phyloP scores from a whole-genome alignment of 106 monocot genomes.

The Platanthera zijinensis region DNA sequence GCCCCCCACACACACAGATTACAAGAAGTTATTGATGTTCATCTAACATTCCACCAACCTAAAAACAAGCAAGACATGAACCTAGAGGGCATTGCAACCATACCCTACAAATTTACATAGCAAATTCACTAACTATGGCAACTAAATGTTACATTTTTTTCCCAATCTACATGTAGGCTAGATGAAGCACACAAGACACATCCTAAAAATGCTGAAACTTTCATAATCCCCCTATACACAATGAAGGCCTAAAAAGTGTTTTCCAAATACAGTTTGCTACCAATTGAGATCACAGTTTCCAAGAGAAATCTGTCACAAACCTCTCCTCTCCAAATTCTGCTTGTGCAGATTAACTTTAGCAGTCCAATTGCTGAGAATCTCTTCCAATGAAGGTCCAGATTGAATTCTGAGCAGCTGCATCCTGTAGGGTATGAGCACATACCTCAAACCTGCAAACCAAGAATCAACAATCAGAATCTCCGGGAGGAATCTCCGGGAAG shows the following conservation, averaged over 20 bases:
- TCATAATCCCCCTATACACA: neutral
- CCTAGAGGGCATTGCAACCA: neutral
- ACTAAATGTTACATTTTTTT: neutral
- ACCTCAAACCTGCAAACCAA: slow-evolving; percentile 71
- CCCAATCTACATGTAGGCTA: neutral
- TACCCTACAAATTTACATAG: neutral
- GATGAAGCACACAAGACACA: neutral
- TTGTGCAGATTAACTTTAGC: neutral
- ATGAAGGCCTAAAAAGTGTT: neutral
- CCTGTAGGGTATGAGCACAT: slow-evolving; percentile 81
- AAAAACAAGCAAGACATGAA: neutral
- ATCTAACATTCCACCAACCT: neutral
- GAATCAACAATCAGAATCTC: neutral
- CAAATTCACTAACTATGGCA: neutral
- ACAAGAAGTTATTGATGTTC: neutral
- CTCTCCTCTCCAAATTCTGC: neutral
- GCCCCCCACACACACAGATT: neutral
- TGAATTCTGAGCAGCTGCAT: slow-evolving; percentile 77
- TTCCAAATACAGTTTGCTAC: neutral
- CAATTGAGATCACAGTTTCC: neutral
- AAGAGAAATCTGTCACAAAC: slow-evolving; percentile 6
- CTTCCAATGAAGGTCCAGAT: slow-evolving; percentile 25
- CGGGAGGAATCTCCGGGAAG: neutral
- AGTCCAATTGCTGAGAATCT: neutral
- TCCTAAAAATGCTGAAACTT: neutral